Conservation (phyloP, 2,329 filamentous ascomycete species). For the Colletotrichum tanaceti region DNA sequence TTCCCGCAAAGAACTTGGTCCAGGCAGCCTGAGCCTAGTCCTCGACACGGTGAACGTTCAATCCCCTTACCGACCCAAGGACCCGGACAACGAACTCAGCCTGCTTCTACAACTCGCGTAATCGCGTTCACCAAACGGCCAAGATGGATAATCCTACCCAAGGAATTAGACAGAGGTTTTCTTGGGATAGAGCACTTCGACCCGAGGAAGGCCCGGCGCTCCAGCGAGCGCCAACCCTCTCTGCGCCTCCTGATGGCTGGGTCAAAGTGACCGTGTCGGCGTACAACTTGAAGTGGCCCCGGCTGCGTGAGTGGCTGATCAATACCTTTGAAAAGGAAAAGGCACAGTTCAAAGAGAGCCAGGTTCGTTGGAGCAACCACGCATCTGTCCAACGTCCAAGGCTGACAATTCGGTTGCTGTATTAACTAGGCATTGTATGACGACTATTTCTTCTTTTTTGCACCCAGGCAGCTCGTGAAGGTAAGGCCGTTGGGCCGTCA, state of each 20-base stretch:
- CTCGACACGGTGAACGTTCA: neutral
- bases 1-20: neutral
- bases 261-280: neutral
- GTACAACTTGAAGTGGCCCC: neutral
- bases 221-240: neutral
- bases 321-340: neutral
- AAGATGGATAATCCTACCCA: neutral
- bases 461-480: neutral
- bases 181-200: neutral
- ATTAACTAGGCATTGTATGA: neutral
- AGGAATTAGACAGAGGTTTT: neutral
- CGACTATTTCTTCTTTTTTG: neutral
- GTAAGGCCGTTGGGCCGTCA: neutral
- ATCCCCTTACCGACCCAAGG: neutral
- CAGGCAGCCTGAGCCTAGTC: neutral
- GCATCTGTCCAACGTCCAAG: neutral
- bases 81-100: neutral
- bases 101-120: neutral
- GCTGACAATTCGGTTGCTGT: neutral
- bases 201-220: neutral
- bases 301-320: neutral
- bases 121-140: neutral
- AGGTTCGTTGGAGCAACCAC: neutral
- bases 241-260: neutral
- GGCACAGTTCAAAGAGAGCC: neutral